Evolutionary conservation across 2,329 filamentous ascomycete species (phyloP).

Genomic region (Arthrobotrys megalospora): DNA sequence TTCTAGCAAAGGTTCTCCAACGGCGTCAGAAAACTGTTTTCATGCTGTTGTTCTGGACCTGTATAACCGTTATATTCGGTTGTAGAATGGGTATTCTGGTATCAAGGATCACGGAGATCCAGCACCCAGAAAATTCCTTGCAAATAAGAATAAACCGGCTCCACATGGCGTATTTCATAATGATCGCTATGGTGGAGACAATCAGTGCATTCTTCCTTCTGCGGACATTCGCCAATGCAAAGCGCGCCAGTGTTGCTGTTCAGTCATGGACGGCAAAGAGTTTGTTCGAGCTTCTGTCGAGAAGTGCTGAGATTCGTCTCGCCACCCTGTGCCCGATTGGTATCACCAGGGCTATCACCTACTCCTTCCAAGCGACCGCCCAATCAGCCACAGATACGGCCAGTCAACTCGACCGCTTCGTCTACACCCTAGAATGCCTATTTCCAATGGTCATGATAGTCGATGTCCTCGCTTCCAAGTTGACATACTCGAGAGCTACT

Average conservation of each 20-base stretch:
- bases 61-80: constrained; percentile 71
- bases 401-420: constrained; percentile 68
- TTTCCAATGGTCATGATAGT: constrained; percentile 69
- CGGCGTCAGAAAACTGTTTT: constrained; percentile 68
- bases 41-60: constrained; percentile 73
- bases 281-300: constrained; percentile 68
- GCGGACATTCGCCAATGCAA: constrained; percentile 65
- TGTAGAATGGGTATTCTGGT: constrained; percentile 69
- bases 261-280: constrained; percentile 65
- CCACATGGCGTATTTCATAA: constrained; percentile 69
- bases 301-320: constrained; percentile 68
- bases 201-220: constrained; percentile 68
- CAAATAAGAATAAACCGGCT: constrained; percentile 67
- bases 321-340: constrained; percentile 68
- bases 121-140: constrained; percentile 62
- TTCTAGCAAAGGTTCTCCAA: constrained; percentile 71
- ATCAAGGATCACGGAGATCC: constrained; percentile 65
- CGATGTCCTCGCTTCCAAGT: constrained; percentile 66
- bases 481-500: constrained; percentile 41
- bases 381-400: constrained; percentile 67
- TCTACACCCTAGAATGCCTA: constrained; percentile 68
- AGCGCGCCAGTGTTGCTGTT: constrained; percentile 63
- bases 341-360: constrained; percentile 68
- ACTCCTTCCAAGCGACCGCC: constrained; percentile 67
- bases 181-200: constrained; percentile 68